Base-by-base conservation (phyloP, 305 asterid genomes). In the Withania somnifera region DNA sequence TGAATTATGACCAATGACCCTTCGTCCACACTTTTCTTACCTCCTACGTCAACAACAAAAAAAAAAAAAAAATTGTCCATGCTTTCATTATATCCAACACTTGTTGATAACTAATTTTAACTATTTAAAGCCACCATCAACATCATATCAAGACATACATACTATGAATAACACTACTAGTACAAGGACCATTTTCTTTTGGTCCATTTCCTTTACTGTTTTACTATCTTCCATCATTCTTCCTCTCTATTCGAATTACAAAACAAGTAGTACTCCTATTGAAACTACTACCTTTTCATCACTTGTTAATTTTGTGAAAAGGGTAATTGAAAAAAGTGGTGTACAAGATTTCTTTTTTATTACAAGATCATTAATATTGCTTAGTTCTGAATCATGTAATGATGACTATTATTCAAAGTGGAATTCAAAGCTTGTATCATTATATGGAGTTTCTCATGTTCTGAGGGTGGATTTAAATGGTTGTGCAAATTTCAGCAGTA, bases 401-500 rank as follows among this genome's bases (percentile, higher is more conserved):
- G 87, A 81, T n/a, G n/a, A n/a, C n/a, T n/a, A n/a, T n/a, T n/a
- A n/a, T 5, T 83, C 52, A 66, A 58, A 7, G 19, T 89, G 97
- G 97, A 88, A 85, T 28, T 93, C 98, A n/a, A 56, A 82, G 60
- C 93, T 93, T 80, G 34, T 83, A 15, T 81, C 83, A 1, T 32
- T 38, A 42, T 94, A 94, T 88, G 86, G 75, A 11, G 84, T 91
- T 60, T 81, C 88, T 13, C 58, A 38, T 40, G 94, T 95, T 56
- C 24, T 88, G n/a, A 94, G 92, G 0, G 97, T 95, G 7, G 97
- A 86, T 81, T 63, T 58, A 34, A 91, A 84, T 77, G 97, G 97
- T 15, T 95, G 97, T 77, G 97, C 87, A 15, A 92, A 91, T 85
- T 95, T 92, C 78, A 91, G 90, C 87, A 90, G 89, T 50, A 81